Evolutionary conservation across 2,329 filamentous ascomycete genomes (phyloP), one percentile per base, ranked within the genome.

Genomic region (Sporothrix phasma): DNA sequence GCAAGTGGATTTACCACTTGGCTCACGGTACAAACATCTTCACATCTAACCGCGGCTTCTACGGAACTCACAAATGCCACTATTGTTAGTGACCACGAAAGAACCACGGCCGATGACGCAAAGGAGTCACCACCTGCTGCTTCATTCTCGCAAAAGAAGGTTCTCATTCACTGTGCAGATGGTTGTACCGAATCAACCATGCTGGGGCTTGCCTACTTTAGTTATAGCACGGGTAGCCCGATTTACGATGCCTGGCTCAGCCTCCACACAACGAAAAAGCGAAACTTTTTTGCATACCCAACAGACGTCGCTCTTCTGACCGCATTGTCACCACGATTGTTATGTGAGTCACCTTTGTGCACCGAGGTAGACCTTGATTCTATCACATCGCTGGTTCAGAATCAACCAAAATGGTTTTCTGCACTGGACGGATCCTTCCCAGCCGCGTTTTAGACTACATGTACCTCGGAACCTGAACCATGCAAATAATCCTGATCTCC

Each of bases 241-340:
- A 83, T 93, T 0, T 88, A 92, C 31, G 85, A 92, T 64, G 92
- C 94, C 8, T 97, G 92, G 92, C 80, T 97, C 10, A 82, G 85
- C 65, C 79, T 99, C 58, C 94, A 99, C 73, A 87, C 86, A 11
- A 81, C 85, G 13, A 90, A 89, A 74, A 81, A 84, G 64, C 88
- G 94, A 66, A 97, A 99, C 72, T 97, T 97, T 77, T 99, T 99
- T 72, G 92, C 94, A 0, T 97, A 97, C 70, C 88, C 90, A 1
- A 90, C 90, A 0, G 94, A 99, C 72, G 92, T 97, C 19, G 84
- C 88, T 3, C 81, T 97, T 11, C 77, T 97, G n/a, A 86, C 83
- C 1, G 83, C 84, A 4, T 88, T 97, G 43, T 86, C 93, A 65
- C 83, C 86, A 22, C 87, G 89, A 15, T 79, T 97, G 15, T 79